A percentile compares a stretch with the other conserved stretches of the same genome.
phyloP scores from a whole-genome alignment of 108 stramenopile species.

The Schizochytrium sp. region DNA sequence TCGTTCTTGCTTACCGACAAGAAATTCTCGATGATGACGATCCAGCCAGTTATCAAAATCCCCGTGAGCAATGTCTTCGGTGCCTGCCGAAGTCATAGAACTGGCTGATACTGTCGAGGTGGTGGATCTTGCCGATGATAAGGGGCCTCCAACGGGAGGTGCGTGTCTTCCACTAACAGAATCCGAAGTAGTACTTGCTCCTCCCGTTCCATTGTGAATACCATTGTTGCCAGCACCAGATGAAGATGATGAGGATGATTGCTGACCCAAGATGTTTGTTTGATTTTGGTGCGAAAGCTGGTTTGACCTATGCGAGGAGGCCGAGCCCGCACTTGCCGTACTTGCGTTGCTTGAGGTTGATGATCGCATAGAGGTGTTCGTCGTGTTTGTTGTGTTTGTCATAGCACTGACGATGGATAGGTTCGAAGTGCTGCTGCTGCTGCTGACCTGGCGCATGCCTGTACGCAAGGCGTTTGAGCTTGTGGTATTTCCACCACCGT shows the following conservation, averaged over 20 bases:
- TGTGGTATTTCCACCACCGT: too few relatives aligned
- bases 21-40: constrained; percentile 2
- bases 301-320: neutral
- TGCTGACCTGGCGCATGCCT: neutral
- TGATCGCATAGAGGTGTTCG: too few relatives aligned
- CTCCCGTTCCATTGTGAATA: too few relatives aligned
- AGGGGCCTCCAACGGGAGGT: neutral
- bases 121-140: constrained; percentile 12
- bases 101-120: constrained; percentile 12
- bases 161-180: neutral
- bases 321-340: neutral
- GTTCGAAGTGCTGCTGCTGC: neutral
- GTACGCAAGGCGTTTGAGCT: neutral
- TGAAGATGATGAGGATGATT: too few relatives aligned
- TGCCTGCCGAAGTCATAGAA: constrained; percentile 12
- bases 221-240: too few relatives aligned
- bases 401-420: too few relatives aligned
- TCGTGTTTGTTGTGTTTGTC: too few relatives aligned
- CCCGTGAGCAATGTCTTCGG: neutral
- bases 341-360: neutral
- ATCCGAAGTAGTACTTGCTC: neutral
- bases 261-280: too few relatives aligned
- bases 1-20: neutral
- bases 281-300: too few relatives aligned
- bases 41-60: constrained; percentile 32